A percentile compares a stretch with the other conserved stretches of the same genome.
These are phyloP conservation scores for Biancaea sappan DNA, from an alignment of 306 rosid genomes.

Conservation along the genomic window DNA sequence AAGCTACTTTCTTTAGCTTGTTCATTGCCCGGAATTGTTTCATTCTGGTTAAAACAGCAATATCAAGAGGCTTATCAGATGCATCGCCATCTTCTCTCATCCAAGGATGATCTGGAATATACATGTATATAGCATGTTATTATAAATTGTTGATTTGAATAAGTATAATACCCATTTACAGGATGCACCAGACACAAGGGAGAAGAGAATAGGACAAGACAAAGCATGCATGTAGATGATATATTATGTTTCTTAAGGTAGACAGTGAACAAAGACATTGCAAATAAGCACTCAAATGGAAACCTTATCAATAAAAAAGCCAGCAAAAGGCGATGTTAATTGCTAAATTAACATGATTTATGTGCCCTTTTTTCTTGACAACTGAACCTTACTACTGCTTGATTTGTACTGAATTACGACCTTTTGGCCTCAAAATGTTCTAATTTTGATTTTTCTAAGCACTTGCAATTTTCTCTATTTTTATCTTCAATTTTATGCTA, in stretches of 20 bases:
- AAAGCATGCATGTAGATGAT: conserved; percentile 2
- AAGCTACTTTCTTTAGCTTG: conserved; percentile 92
- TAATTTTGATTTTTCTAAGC: no score
- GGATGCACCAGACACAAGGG: conserved; percentile 6
- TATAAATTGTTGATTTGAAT: conserved; percentile 23
- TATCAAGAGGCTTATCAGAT: conserved; percentile 92
- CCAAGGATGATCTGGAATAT: conserved; percentile 92
- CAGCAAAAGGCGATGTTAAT: no score
- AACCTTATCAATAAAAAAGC: neutral
- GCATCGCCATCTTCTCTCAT: conserved; percentile 94
- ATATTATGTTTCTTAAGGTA: conserved; percentile 17
- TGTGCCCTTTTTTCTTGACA: no score
- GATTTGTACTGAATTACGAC: no score
- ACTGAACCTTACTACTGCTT: no score
- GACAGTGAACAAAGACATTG: conserved; percentile 13
- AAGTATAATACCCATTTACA: conserved; percentile 5
- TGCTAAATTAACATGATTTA: no score
- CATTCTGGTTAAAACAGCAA: conserved; percentile 89
- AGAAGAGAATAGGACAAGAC: neutral
- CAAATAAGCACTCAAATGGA: conserved; percentile 6
- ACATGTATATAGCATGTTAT: conserved; percentile 18
- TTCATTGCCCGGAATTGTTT: conserved; percentile 98
- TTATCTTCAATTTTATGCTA: no score
- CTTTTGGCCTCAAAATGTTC: no score
- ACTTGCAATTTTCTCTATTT: no score